Evolutionary conservation across 2,329 filamentous ascomycete species (phyloP).

Genomic region (Gaeumannomyces sp.): DNA sequence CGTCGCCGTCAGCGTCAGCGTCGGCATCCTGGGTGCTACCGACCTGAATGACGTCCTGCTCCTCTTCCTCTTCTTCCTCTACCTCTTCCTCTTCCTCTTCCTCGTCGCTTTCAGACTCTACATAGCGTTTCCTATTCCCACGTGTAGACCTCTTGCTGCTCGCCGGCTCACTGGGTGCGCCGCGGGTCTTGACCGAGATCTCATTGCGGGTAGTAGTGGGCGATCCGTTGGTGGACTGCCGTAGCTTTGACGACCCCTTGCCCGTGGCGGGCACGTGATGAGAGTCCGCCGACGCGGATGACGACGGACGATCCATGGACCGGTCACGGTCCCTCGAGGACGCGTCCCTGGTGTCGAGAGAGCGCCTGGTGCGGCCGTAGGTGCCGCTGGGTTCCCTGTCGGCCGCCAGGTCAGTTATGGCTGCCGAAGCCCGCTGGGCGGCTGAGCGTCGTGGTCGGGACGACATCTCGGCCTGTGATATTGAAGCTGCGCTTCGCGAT

Average conservation of each 20-base stretch:
- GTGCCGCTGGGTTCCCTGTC: slow-evolving; percentile 42
- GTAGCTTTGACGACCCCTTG: slow-evolving; percentile 46
- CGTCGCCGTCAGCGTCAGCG: slow-evolving; percentile 29
- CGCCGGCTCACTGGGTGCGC: slow-evolving; percentile 31
- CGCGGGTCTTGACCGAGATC: slow-evolving; percentile 23
- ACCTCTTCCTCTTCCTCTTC: slow-evolving; percentile 29
- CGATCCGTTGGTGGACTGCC: slow-evolving; percentile 38
- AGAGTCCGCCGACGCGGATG: slow-evolving; percentile 34
- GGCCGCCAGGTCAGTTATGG: slow-evolving; percentile 42
- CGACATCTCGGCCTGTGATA: slow-evolving; percentile 30
- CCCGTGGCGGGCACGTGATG: slow-evolving; percentile 46
- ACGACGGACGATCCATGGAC: slow-evolving; percentile 36
- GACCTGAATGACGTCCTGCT: slow-evolving; percentile 22
- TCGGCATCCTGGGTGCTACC: slow-evolving; percentile 17
- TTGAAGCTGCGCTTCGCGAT: not conserved
- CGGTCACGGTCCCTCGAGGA: slow-evolving; percentile 3
- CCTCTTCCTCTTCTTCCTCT: slow-evolving; percentile 26
- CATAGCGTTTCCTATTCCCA: slow-evolving; percentile 52
- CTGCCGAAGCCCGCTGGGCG: slow-evolving; percentile 37
- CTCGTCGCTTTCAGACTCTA: slow-evolving; percentile 47
- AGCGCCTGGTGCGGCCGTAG: slow-evolving; percentile 44
- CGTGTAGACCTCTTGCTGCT: slow-evolving; percentile 45
- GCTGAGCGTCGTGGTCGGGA: slow-evolving; percentile 43
- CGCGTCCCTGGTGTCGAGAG: slow-evolving; percentile 34
- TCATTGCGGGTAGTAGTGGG: slow-evolving; percentile 11